Conservation (phyloP, 148 eudicot species). For the Selenicereus undatus region DNA sequence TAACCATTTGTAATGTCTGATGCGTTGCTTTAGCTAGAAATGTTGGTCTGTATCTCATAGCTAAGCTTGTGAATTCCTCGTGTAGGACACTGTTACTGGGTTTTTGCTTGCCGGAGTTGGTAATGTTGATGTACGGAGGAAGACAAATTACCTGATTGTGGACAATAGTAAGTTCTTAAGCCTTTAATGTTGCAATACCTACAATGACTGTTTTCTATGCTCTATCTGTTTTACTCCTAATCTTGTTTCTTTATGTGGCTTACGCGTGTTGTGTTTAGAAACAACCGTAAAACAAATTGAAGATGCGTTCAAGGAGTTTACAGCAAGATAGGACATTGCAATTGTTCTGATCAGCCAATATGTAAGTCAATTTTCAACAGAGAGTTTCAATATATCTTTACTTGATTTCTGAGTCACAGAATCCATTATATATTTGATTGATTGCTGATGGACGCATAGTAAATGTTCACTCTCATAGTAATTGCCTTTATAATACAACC, state of each 20-base stretch:
- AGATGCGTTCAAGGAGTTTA: constrained; percentile 76
- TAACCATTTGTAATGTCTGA: background rate
- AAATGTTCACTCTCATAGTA: background rate
- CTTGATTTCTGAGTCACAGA: background rate
- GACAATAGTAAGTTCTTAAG: constrained; percentile 69
- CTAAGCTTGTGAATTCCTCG: constrained; percentile 6
- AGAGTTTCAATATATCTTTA: background rate
- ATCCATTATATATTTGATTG: background rate
- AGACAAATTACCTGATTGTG: constrained; percentile 93
- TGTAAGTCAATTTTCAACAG: constrained; percentile 33
- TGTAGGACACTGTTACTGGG: constrained; percentile 94
- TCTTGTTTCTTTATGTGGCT: background rate
- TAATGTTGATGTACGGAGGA: constrained; percentile 90
- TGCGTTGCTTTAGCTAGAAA: background rate
- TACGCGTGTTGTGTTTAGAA: constrained; percentile 27
- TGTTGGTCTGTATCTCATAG: background rate
- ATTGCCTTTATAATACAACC: background rate
- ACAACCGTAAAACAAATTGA: constrained; percentile 70
- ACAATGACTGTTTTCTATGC: background rate
- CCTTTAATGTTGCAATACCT: background rate
- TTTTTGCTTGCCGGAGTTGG: constrained; percentile 95
- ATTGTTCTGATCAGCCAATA: constrained; percentile 73
- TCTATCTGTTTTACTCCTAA: background rate
- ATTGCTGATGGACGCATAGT: background rate
- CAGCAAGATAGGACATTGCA: constrained; percentile 69